Evolutionary conservation across 2,329 filamentous ascomycete species (phyloP), one percentile per base, ranked within the genome.

Genomic region (Huntiella abstrusa): DNA sequence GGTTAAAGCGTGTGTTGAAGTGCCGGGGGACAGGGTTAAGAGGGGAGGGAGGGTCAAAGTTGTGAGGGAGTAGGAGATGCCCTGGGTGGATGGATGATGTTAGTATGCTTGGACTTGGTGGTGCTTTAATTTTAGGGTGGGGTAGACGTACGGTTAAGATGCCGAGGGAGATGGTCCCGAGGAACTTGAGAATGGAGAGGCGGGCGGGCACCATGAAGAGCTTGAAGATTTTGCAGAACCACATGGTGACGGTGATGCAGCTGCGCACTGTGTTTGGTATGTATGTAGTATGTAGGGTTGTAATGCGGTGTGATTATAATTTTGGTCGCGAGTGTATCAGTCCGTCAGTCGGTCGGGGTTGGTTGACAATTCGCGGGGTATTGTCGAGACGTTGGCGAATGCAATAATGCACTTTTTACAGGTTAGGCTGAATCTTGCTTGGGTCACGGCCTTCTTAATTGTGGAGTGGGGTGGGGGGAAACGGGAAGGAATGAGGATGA

Each of bases 81-180:
- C 88, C 88, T 95, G 56, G 33, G 15, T 22, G 11, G 15, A 5
- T 22, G 17, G 15, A 15, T 4, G 32, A 16, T 33, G 28, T 19
- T 12, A 33, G 37, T 33, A 15, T 33, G 32, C 33, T 13, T 10
- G 10, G 28, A 32, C 41, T 6, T 15, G 5, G 15, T 11, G 15
- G 10, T 5, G 16, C 11, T 11, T 4, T 10, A 16, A 7, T 16
- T 34, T 16, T 33, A 12, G 10, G 8, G 16, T 37, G 17, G 5
- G 15, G 33, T 36, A 32, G 51, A 68, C 80, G 57, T 73, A 93
- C 86, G 50, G 86, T 94, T 61, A 93, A 65, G 48, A 95, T 71
- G 52, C 88, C 88, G 49, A 95, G 71, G 55, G 82, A 88, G 54
- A 93, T 75, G 44, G 85, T 92, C 57, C 88, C 88, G 54, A 95